These are phyloP conservation scores for Lathyrus oleraceus DNA, from an alignment of 306 rosid species.

Conservation along the genomic window DNA sequence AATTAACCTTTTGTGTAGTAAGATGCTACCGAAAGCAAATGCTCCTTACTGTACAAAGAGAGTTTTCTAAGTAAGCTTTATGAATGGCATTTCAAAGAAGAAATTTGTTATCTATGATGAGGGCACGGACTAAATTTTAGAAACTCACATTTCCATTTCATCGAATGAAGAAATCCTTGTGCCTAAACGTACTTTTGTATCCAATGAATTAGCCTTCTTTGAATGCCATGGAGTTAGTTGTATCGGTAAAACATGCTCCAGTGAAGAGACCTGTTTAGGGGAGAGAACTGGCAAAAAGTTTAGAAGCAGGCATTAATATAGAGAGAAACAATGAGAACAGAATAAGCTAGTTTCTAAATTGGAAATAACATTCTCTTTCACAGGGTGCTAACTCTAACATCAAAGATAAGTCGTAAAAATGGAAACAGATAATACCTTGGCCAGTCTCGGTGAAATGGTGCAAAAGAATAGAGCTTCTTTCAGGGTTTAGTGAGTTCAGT, in stretches of 20 bases:
- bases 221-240: constrained; percentile 55
- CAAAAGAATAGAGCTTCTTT: constrained; percentile 76
- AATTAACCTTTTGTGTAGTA: constrained; percentile 63
- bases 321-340: not conserved
- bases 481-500: constrained; percentile 74
- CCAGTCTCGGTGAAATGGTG: constrained; percentile 68
- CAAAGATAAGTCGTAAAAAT: constrained; percentile 11
- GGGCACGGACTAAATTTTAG: constrained; percentile 7
- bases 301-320: constrained; percentile 49
- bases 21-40: constrained; percentile 63
- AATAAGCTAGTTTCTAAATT: constrained; percentile 2
- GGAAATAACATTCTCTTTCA: constrained; percentile 17
- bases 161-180: constrained; percentile 70
- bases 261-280: constrained; percentile 76
- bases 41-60: constrained; percentile 44
- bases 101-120: constrained; percentile 18
- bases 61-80: constrained; percentile 9
- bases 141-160: constrained; percentile 71
- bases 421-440: constrained; percentile 57
- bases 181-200: constrained; percentile 60
- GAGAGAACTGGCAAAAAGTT: constrained; percentile 78
- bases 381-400: not conserved
- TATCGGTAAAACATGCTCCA: constrained; percentile 75
- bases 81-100: constrained; percentile 30
- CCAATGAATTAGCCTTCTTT: constrained; percentile 44